Base-by-base conservation (phyloP, 2,329 filamentous ascomycete species). In the Sporothrix brasiliensis region DNA sequence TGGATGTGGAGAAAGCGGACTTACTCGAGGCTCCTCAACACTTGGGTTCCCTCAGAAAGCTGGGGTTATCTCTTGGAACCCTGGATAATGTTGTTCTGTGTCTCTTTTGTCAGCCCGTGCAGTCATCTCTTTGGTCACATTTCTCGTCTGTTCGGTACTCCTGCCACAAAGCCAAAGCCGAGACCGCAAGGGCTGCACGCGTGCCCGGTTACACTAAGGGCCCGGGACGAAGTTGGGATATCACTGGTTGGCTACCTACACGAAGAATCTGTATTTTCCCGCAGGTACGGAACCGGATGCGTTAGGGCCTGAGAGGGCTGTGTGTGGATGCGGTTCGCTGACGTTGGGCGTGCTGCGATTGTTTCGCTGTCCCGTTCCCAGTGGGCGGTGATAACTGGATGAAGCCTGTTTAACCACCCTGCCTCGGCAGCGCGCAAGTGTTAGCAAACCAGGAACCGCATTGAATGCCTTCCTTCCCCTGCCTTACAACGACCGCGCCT, bases 121-220 rank as follows among this genome's bases (percentile, higher is more conserved):
- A 30, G 21, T 61, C 56, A 24, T 61, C 34, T 60, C 19, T 60
- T 41, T 60, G 34, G 56, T 44, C 34, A 34, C 24, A 21, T 44
- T 39, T 44, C 56, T 60, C 30, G 44, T 60, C 16, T 63, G 19
- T 30, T 21, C 60, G 34, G 34, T 19, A 27, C 60, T 63, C 60
- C 13, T 58, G 34, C 58, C 5, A 61, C 16, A 44, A 44, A 39
- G 11, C n/a, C n/a, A 34, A 34, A 34, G 34, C 34, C n/a, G 56
- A 60, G 34, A 44, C 56, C 27, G 41, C 44, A 52, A 34, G 39
- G 47, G 34, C 68, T 53, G 71, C 72, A 50, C 68, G 73, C 73
- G 69, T 74, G 73, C 71, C 60, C 72, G 70, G 77, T 78, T 78
- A 77, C 77, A 78, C 77, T 74, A 73, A 70, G 73, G 56, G 58